A percentile compares a stretch with the other conserved stretches of the same genome.
Conservation (phyloP, 2,329 filamentous ascomycete genomes). For the Helminthosporium solani region DNA sequence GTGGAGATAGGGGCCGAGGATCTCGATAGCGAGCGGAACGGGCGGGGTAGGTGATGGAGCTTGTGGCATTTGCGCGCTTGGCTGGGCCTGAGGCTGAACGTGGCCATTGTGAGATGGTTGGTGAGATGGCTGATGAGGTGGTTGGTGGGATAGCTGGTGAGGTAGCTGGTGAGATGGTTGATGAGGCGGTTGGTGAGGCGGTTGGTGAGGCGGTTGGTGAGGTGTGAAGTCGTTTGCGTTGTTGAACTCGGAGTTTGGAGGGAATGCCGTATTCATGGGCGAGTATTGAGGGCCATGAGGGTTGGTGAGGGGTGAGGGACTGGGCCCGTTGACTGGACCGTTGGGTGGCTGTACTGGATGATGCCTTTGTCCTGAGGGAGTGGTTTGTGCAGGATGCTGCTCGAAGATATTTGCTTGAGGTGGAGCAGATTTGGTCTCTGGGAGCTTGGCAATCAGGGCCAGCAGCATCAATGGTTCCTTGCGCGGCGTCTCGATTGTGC, state of each 20-base stretch:
- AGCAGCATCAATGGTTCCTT: slow-evolving; percentile 77
- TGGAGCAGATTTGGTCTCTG: slow-evolving; percentile 35
- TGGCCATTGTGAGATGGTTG: slow-evolving; percentile 6
- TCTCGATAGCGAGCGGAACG: slow-evolving; percentile 42
- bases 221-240: slow-evolving; percentile 18
- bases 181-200: too few relatives aligned
- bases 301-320: slow-evolving; percentile 31
- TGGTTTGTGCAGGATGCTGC: slow-evolving; percentile 19
- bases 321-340: slow-evolving; percentile 19
- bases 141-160: too few relatives aligned
- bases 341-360: slow-evolving; percentile 20
- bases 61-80: slow-evolving; percentile 9
- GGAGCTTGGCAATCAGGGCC: slow-evolving; percentile 70
- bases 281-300: slow-evolving; percentile 39
- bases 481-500: slow-evolving; percentile 70
- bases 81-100: slow-evolving; percentile 1
- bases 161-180: too few relatives aligned
- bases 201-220: too few relatives aligned
- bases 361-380: slow-evolving; percentile 14
- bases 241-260: slow-evolving; percentile 21
- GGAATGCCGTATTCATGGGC: slow-evolving; percentile 29
- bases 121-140: neutral
- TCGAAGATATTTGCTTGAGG: slow-evolving; percentile 29
- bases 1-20: slow-evolving; percentile 47
- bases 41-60: slow-evolving; percentile 23